These are phyloP conservation scores for Coelastrella sp. DNA, from an alignment of 139 green algal species.

Conservation along the genomic window DNA sequence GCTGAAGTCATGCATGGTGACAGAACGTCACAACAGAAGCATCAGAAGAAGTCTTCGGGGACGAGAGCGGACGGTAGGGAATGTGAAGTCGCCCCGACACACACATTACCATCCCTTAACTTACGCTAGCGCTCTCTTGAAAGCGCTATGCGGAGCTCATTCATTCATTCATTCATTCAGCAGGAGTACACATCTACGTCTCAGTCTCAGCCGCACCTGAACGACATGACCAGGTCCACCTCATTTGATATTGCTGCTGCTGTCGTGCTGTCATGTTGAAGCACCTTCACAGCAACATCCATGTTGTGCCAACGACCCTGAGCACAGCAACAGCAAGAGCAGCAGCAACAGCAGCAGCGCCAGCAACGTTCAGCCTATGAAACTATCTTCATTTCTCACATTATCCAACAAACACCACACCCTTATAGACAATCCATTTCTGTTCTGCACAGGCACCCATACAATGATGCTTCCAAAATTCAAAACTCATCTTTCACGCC, in stretches of 20 bases:
- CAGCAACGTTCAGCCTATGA: neutral
- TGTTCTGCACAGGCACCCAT: neutral
- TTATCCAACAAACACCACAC: neutral
- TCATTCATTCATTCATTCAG: too few relatives aligned
- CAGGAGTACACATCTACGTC: too few relatives aligned
- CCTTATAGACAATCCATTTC: neutral
- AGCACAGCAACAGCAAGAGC: neutral
- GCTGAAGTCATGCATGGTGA: too few relatives aligned
- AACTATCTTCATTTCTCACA: too few relatives aligned
- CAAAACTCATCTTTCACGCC: neutral
- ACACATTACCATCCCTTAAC: too few relatives aligned
- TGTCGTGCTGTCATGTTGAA: constrained; percentile 41
- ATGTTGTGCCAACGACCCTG: constrained; percentile 15
- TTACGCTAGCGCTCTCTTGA: too few relatives aligned
- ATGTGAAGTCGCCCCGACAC: too few relatives aligned
- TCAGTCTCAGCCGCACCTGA: neutral
- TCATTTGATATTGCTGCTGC: constrained; percentile 41
- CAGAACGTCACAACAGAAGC: neutral
- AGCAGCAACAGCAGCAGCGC: too few relatives aligned
- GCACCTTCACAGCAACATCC: constrained; percentile 44
- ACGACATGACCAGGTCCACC: constrained; percentile 39
- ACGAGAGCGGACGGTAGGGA: too few relatives aligned
- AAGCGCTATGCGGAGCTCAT: too few relatives aligned
- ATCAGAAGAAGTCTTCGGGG: neutral
- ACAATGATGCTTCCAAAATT: neutral